These are phyloP conservation scores for Isabelozyma heimii DNA, from an alignment of 805 yeast species.

Conservation along the genomic window DNA sequence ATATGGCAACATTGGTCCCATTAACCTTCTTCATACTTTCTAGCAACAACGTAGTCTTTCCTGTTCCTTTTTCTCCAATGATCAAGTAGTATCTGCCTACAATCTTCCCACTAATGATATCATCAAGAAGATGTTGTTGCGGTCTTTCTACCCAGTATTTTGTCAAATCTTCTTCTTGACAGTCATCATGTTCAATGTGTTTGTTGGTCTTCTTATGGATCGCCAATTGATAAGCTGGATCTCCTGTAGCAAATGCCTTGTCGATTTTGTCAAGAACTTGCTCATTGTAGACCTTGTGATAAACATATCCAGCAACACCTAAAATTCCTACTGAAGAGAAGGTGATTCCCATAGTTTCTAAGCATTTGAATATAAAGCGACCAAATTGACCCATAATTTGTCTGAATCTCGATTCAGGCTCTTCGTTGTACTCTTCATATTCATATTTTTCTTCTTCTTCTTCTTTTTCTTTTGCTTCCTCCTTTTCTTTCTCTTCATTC, in stretches of 20 bases:
- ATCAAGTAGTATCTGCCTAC: slow-evolving; percentile 68
- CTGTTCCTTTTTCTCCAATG: slow-evolving; percentile 86
- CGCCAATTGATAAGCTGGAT: slow-evolving; percentile 59
- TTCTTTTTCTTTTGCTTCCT: slow-evolving; percentile 8
- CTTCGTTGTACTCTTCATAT: slow-evolving; percentile 9
- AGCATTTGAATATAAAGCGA: slow-evolving; percentile 38
- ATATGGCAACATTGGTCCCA: slow-evolving; percentile 62
- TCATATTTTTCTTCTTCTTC: slow-evolving; percentile 5
- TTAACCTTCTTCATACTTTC: slow-evolving; percentile 65
- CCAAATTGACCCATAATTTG: slow-evolving; percentile 16
- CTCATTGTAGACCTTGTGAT: slow-evolving; percentile 58
- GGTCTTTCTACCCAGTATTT: slow-evolving; percentile 64
- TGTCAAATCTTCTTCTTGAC: slow-evolving; percentile 25
- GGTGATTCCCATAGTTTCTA: slow-evolving; percentile 72
- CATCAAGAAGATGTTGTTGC: slow-evolving; percentile 64
- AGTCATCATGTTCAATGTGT: slow-evolving; percentile 15
- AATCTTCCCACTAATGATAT: slow-evolving; percentile 60
- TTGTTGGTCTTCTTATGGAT: slow-evolving; percentile 47
- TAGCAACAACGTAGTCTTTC: slow-evolving; percentile 72
- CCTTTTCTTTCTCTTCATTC: slow-evolving; percentile 3
- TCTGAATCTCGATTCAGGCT: slow-evolving; percentile 14
- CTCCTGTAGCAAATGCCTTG: slow-evolving; percentile 64
- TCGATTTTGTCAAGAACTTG: slow-evolving; percentile 67
- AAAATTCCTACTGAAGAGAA: slow-evolving; percentile 65
- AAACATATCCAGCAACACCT: slow-evolving; percentile 69